Evolutionary conservation across 805 yeast species (phyloP).

Genomic region (Helenozyma baotianmanensis): DNA sequence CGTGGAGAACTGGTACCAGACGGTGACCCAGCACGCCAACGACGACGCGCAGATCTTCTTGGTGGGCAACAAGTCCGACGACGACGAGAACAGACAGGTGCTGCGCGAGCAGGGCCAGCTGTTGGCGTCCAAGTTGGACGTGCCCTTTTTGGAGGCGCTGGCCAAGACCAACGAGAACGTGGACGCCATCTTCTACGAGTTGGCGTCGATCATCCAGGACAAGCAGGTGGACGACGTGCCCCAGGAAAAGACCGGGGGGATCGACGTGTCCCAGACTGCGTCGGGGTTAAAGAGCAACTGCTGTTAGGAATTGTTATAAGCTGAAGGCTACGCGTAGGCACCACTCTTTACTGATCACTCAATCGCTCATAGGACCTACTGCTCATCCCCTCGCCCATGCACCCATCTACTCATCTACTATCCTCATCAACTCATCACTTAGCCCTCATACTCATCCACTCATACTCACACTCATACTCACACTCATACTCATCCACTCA

Average conservation of each 20-base stretch:
- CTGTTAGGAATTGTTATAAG: no score
- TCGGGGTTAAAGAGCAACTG: slow-evolving; percentile 31
- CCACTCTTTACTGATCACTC: no score
- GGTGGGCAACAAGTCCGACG: slow-evolving; percentile 96
- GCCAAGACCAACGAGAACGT: slow-evolving; percentile 93
- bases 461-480: no score
- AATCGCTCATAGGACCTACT: no score
- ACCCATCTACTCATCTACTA: no score
- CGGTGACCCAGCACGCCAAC: slow-evolving; percentile 93
- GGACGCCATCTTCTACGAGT: slow-evolving; percentile 83
- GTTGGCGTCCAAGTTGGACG: slow-evolving; percentile 77
- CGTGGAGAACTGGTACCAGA: slow-evolving; percentile 91
- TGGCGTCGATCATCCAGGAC: slow-evolving; percentile 83
- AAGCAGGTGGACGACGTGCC: slow-evolving; percentile 51
- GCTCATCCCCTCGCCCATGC: no score
- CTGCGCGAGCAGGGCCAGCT: slow-evolving; percentile 86
- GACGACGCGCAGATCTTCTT: slow-evolving; percentile 92
- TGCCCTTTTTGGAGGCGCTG: slow-evolving; percentile 93
- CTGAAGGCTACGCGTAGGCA: no score
- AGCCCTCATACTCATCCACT: no score
- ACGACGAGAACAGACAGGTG: slow-evolving; percentile 81
- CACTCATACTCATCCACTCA: no score
- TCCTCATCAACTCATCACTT: no score
- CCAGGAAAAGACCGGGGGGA: slow-evolving; percentile 22
- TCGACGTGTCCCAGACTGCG: slow-evolving; percentile 34